Evolutionary conservation across 1,284 basidiomycete species (phyloP), one percentile per base, ranked within the genome.

Genomic region (Moesziomyces globuligerus): DNA sequence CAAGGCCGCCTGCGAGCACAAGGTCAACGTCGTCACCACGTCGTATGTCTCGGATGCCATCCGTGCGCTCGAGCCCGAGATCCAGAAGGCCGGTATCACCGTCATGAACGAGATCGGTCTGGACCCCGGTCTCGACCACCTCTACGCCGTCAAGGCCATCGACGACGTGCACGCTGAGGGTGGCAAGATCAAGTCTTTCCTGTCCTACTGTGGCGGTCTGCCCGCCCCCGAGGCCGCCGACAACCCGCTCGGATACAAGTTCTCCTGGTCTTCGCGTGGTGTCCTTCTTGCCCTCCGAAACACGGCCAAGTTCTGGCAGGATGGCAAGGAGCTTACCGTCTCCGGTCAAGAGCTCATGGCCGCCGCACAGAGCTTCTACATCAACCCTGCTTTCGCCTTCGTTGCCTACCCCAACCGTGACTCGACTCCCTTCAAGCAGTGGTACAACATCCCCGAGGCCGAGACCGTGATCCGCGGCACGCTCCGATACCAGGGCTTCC

Each of bases 81-180:
- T 88, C 72, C 91, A 91, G 85, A 87, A 89, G 71, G 94, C 94
- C 1, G 95, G 94, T 18, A 93, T 98, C 81, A 87, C 94, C 52
- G 92, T 97, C 68, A 88, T 98, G 87, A 99, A 99, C 85, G 95
- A 99, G 86, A 94, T 99, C 76, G 95, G 95, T 68, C 88, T 98
- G 28, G 94, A 97, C 84, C 93, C 94, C 42, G 93, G 94, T n/a
- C 91, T 97, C 68, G 94, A 98, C 83, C 94, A 96, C 79, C 85
- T 98, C 59, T 98, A 95, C 85, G 95, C 96, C 38, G 87, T 99
- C 85, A 98, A 98, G 88, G 94, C 91, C 42, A 94, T 98, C 75
- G 88, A 90, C 72, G 93, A 97, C 81, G 91, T 98, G 15, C 94
- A 98, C 83, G 89, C 87, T 52, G 91, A 91, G 80, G 94, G 95